Evolutionary conservation across 805 yeast species (phyloP).

Genomic region (Barnettozyma sucrosica): DNA sequence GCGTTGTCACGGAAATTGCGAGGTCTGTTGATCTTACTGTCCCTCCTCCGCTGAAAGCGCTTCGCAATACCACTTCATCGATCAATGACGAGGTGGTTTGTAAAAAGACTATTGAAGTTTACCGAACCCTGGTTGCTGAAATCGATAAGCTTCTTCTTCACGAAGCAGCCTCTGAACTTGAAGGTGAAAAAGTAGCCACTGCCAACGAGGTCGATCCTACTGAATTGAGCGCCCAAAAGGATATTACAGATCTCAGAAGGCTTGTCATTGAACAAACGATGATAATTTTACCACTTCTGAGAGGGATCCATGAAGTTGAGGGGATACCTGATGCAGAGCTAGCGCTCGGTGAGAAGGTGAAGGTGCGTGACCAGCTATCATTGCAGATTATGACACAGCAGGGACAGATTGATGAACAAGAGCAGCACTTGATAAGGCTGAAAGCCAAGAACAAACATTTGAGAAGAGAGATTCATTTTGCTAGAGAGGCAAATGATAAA

Average conservation of each 20-base stretch:
- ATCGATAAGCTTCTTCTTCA: conserved; percentile 29
- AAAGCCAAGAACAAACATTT: conserved; percentile 1
- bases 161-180: conserved; percentile 10
- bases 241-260: conserved; percentile 12
- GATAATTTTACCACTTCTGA: conserved; percentile 17
- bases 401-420: background rate
- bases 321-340: conserved; percentile 18
- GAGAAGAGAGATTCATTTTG: background rate
- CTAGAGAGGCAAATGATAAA: conserved; percentile 9
- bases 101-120: conserved; percentile 26
- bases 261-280: conserved; percentile 16
- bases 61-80: background rate
- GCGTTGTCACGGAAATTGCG: background rate
- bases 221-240: background rate
- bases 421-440: background rate
- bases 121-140: conserved; percentile 15
- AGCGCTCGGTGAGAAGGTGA: conserved; percentile 9
- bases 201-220: background rate
- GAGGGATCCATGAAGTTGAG: conserved; percentile 24
- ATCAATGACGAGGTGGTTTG: background rate
- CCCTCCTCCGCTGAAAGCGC: background rate
- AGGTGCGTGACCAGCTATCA: conserved; percentile 14
- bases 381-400: conserved; percentile 9
- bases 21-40: background rate
- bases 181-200: background rate